A percentile compares a stretch with the other conserved stretches of the same genome.
These are phyloP conservation scores for Emergomyces africanus DNA, from an alignment of 2,329 filamentous ascomycete species.

Conservation along the genomic window DNA sequence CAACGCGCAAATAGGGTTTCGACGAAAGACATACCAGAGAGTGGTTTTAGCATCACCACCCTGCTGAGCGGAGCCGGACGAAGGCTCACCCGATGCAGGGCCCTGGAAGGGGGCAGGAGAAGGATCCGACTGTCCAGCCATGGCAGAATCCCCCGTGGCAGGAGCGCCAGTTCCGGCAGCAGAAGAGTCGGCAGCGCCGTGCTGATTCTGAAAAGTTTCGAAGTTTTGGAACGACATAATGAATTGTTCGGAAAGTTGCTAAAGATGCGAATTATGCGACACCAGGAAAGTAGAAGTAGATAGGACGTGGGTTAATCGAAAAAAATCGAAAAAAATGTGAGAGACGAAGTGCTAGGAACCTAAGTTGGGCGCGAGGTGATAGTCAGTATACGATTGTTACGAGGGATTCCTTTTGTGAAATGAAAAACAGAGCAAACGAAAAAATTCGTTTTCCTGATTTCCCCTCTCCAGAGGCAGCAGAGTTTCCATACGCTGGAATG, in stretches of 20 bases:
- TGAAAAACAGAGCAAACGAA: too few relatives aligned
- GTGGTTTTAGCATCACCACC: constrained; percentile 44
- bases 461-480: neutral
- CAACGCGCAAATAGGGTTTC: neutral
- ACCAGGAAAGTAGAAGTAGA: neutral
- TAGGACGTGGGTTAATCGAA: neutral
- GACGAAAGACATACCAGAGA: constrained; percentile 37
- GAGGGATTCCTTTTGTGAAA: neutral
- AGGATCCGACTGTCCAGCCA: constrained; percentile 46
- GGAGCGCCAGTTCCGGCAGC: constrained; percentile 34
- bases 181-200: constrained; percentile 41
- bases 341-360: constrained; percentile 2
- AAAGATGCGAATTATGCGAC: constrained; percentile 5
- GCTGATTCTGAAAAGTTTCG: constrained; percentile 51
- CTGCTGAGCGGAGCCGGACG: constrained; percentile 34
- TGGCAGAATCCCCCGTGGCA: constrained; percentile 40
- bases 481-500: neutral
- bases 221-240: constrained; percentile 56
- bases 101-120: constrained; percentile 39
- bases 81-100: constrained; percentile 31
- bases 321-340: constrained; percentile 1
- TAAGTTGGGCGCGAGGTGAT: neutral
- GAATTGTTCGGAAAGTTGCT: constrained; percentile 12
- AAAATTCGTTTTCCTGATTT: neutral
- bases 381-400: neutral